Percentiles rank a stretch among this genome's conserved stretches.
Evolutionary conservation across 768 basidiomycete genomes (phyloP).

Genomic region (Tricholoma flavovirens): DNA sequence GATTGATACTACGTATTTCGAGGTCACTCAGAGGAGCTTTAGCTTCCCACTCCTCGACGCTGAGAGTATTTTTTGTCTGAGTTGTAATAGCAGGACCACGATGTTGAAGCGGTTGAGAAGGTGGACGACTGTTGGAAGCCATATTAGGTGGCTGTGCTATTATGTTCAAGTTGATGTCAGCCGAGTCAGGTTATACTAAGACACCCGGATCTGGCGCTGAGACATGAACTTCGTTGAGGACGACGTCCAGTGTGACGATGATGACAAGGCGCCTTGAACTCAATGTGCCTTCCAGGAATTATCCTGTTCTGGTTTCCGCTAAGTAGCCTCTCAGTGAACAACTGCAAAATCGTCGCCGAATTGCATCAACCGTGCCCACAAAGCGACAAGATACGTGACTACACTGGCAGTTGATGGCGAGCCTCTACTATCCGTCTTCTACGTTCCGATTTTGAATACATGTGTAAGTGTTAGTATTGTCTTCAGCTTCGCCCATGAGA

Average conservation of each 20-base stretch:
- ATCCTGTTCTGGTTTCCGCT: too few species aligned
- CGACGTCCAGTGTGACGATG: too few species aligned
- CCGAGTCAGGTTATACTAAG: too few species aligned
- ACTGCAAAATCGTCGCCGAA: constrained; percentile 66
- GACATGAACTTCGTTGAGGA: too few species aligned
- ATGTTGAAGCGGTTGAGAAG: constrained; percentile 7
- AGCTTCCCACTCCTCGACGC: constrained; percentile 88
- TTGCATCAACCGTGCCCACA: constrained; percentile 64
- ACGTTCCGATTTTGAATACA: constrained; percentile 57
- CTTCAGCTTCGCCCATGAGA: constrained; percentile 16
- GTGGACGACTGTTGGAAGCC: constrained; percentile 11
- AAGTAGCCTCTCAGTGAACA: too few species aligned
- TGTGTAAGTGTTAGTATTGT: constrained; percentile 46
- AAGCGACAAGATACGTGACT: constrained; percentile 49
- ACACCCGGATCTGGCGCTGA: too few species aligned
- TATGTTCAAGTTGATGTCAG: too few species aligned
- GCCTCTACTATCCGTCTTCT: neutral
- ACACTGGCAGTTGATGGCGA: constrained; percentile 65
- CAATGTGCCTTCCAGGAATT: too few species aligned
- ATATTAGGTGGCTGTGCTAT: neutral
- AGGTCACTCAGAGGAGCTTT: constrained; percentile 71
- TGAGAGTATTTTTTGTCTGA: constrained; percentile 41
- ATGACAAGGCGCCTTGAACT: too few species aligned
- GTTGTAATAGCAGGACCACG: constrained; percentile 11
- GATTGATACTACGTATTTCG: constrained; percentile 59